Base-by-base conservation (phyloP, 2,329 filamentous ascomycete species). In the Grosmannia huntii region DNA sequence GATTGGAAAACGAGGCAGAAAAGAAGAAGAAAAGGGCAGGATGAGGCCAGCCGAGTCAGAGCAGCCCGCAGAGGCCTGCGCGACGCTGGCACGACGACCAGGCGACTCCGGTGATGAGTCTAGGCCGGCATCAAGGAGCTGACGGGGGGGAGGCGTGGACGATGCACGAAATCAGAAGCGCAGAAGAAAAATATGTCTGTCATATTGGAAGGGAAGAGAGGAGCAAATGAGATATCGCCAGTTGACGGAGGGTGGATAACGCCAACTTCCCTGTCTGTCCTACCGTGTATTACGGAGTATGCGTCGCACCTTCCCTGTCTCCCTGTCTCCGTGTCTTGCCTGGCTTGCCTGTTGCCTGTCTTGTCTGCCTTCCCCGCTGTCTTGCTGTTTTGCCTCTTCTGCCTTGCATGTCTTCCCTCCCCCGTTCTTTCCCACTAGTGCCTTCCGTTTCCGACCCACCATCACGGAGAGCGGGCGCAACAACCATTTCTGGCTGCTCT, bases 391-490 rank as follows among this genome's bases (percentile, higher is more conserved):
- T 25, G 46, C 46, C 21, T 14, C 46, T 25, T 25, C 46, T 25
- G 46, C 23, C 21, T 14, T 49, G 21, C 46, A 21, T 21, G 46
- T 25, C 46, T 31, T 53, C 27, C 10, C 23, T 25, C 46, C n/a
- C 9, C 46, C 46, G 21, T 16, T 9, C 31, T 23, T 54, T 36
- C 33, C 33, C 28, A 53, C 28, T 53, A 55, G 55, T 60, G 46
- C 53, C 56, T 53, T 57, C 48, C 36, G 48, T 54, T 55, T 60
- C 38, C 56, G 53, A 56, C 59, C 59, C 59, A 58, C 56, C 53
- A 53, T 21, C 28, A 33, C 31, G 31, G 31, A 33, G 31, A 10
- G 31, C 31, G 31, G 11, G 41, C 19, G 41, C 41, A 7, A n/a
- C 41, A 44, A 10, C 9, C 6, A 33, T 33, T 33, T 33, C 5